Evolutionary conservation across 1,284 basidiomycete genomes (phyloP), one percentile per base, ranked within the genome.

Genomic region (Pyrrhoderma lamaoense): DNA sequence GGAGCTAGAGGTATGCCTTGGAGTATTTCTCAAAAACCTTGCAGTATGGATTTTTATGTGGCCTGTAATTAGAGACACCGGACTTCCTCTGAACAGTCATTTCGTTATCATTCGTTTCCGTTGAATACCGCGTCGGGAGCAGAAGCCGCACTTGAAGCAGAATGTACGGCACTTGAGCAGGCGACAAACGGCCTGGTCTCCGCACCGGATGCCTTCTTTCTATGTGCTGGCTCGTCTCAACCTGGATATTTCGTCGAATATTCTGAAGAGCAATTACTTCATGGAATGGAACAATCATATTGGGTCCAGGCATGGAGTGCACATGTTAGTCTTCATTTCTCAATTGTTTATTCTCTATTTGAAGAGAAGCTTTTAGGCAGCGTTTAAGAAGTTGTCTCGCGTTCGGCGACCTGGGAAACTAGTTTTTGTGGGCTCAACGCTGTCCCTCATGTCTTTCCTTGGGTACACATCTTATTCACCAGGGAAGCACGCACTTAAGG

Each of bases 401-500:
- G 70, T 76, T 38, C 69, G 71, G 22, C 69, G 71, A n/a, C 73
- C 77, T 47, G 76, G 76, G 39, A 89, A 87, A 61, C 83, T 98
- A 52, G 75, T 92, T 3, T 80, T 98, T 46, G 81, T 91, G 16
- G 84, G 84, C 5, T 93, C 90, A 0, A 77, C 85, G n/a, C 66
- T 95, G 11, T 88, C 85, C 0, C 82, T 86, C 59, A 86, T 93
- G 71, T 78, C 82, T 1, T 74, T 97, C 45, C 71, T 89, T 16
- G 94, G 95, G 0, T 98, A 89, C 61, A 74, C 86, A 2, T 77
- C 85, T 1, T 98, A 99, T 65, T 73, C 89, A 1, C 92, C 94
- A 0, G 87, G 82, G 45, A 97, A 97, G 66, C 85, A 88, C 59
- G 95, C 95, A 8, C 67, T 97, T n/a, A 73, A 92, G 69, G 93